Conservation (phyloP, 2,329 filamentous ascomycete genomes). For the Diaporthe sp. region DNA sequence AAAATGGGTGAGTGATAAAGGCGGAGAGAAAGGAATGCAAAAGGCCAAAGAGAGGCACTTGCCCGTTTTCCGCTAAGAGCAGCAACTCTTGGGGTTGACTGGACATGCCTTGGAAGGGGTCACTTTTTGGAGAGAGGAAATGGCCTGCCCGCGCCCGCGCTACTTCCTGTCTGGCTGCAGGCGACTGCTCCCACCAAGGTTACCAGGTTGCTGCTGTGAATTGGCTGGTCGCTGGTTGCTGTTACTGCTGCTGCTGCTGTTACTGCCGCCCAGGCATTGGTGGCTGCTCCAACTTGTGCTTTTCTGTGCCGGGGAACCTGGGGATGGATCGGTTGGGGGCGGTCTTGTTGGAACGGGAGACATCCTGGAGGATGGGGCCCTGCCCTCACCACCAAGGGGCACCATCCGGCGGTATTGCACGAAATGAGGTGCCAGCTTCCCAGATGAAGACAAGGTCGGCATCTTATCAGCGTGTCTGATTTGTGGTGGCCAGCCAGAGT, state of each 20-base stretch:
- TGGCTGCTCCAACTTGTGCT: not conserved
- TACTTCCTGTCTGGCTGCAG: not conserved
- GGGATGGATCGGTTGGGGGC: slow-evolving; percentile 25
- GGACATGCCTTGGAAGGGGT: not conserved
- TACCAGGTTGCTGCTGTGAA: not conserved
- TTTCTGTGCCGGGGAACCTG: slow-evolving; percentile 30
- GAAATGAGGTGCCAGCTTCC: slow-evolving; percentile 13
- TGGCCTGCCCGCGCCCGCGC: slow-evolving; percentile 7
- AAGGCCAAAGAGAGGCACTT: slow-evolving; percentile 28
- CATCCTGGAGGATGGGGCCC: not conserved
- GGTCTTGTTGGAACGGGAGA: not conserved
- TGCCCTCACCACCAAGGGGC: not conserved
- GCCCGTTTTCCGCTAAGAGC: slow-evolving; percentile 23
- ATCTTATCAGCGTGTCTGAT: slow-evolving; percentile 15
- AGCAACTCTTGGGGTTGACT: not conserved
- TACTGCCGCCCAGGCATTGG: not conserved
- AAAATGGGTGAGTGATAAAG: slow-evolving; percentile 21
- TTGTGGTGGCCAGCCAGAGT: slow-evolving; percentile 10
- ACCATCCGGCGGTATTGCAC: not conserved
- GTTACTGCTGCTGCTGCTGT: not conserved
- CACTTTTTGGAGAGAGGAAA: slow-evolving; percentile 16
- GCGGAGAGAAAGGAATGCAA: slow-evolving; percentile 29
- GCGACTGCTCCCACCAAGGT: not conserved
- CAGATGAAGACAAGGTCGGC: slow-evolving; percentile 17
- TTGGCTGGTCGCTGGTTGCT: not conserved